phyloP scores from a whole-genome alignment of 768 basidiomycete species.

The Serendipita sp. region DNA sequence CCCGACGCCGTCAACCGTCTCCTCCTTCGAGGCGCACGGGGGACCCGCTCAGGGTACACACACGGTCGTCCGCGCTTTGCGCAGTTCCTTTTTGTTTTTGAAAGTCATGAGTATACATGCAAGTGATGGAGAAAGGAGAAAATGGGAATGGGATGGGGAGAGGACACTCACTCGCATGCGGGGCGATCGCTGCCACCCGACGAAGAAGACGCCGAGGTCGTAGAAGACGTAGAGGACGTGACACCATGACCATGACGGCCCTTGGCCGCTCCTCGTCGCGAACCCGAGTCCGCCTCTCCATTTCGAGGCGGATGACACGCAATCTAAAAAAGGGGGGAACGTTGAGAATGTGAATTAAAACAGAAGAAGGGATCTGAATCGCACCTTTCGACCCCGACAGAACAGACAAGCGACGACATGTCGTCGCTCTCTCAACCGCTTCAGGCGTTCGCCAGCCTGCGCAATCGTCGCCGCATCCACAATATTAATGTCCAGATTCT shows the following conservation, averaged over 20 bases:
- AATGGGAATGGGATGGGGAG: not conserved
- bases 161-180: not conserved
- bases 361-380: not conserved
- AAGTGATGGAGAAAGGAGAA: not conserved
- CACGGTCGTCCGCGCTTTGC: not conserved
- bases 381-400: not conserved
- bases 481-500: not conserved
- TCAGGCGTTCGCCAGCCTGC: not conserved
- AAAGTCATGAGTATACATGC: no score
- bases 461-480: not conserved
- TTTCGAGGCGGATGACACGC: not conserved
- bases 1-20: not conserved
- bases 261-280: not conserved
- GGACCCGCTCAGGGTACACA: not conserved
- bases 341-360: not conserved
- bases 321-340: not conserved
- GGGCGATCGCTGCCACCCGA: not conserved
- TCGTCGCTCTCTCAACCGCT: not conserved
- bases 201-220: not conserved
- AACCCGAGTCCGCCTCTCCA: not conserved
- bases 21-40: constrained; percentile 9
- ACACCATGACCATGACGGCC: not conserved
- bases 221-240: not conserved
- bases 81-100: not conserved
- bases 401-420: constrained; percentile 4